A percentile compares a stretch with the other conserved stretches of the same genome.
Evolutionary conservation across 2,329 filamentous ascomycete genomes (phyloP).

Genomic region (Xylaria sp.): DNA sequence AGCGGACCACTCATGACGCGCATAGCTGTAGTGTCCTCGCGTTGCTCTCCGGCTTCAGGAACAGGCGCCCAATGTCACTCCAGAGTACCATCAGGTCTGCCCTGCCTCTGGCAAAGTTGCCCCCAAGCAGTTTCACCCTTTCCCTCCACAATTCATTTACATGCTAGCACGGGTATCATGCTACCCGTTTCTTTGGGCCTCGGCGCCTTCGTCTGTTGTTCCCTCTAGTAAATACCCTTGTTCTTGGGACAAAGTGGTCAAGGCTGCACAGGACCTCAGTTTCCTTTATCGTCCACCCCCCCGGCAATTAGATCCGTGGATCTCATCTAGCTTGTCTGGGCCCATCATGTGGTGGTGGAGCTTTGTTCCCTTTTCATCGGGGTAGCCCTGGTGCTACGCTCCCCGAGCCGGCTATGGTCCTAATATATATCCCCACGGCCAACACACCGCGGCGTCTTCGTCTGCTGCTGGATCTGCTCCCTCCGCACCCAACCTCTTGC

Average conservation of each 20-base stretch:
- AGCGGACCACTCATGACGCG: conserved; percentile 15
- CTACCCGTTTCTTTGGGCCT: conserved; percentile 23
- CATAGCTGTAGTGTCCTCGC: conserved; percentile 10
- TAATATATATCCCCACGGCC: conserved; percentile 34
- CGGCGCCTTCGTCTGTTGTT: conserved; percentile 16
- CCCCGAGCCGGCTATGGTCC: conserved; percentile 15
- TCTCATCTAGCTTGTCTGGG: conserved; percentile 8
- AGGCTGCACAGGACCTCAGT: conserved; percentile 5
- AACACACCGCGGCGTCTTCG: conserved; percentile 19
- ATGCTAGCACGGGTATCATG: conserved; percentile 16
- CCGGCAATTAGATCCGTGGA: conserved; percentile 23
- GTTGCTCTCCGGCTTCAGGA: conserved; percentile 20
- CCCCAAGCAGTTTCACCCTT: conserved; percentile 27
- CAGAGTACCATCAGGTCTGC: conserved; percentile 1
- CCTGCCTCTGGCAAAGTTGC: neutral
- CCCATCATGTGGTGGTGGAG: conserved; percentile 13
- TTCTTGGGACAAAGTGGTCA: conserved; percentile 15
- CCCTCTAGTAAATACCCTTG: too few species aligned
- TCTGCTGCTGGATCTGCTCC: conserved; percentile 17
- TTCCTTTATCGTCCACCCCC: conserved; percentile 20
- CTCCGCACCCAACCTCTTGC: conserved; percentile 28
- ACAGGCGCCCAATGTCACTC: conserved; percentile 24
- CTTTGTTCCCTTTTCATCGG: conserved; percentile 6
- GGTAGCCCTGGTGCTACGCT: conserved; percentile 8
- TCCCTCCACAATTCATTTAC: conserved; percentile 27